Percentiles rank a stretch among this genome's conserved stretches.
phyloP scores from a whole-genome alignment of 495 filamentous ascomycete species.

The Diplogelasinospora grovesii region DNA sequence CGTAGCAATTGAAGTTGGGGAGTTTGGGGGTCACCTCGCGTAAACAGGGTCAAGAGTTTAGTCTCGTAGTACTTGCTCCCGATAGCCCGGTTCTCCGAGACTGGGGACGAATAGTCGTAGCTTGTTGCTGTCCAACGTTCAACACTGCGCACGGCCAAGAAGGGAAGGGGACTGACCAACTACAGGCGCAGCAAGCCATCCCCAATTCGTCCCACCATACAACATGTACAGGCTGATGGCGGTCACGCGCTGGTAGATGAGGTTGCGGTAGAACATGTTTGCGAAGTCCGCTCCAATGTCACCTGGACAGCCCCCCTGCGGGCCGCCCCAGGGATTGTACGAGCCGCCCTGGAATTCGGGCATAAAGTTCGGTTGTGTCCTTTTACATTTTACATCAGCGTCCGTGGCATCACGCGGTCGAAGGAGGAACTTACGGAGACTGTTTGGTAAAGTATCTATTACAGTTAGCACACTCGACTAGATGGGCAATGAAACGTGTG shows the following conservation, averaged over 20 bases:
- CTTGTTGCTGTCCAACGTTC: too few species aligned
- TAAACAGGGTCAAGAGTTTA: slow-evolving; percentile 52
- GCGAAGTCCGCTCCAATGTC: slow-evolving; percentile 45
- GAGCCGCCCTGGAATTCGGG: slow-evolving; percentile 60
- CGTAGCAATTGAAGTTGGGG: too few species aligned
- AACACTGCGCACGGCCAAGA: too few species aligned
- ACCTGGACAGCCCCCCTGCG: slow-evolving; percentile 42
- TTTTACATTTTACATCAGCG: background rate
- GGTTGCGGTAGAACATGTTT: slow-evolving; percentile 55
- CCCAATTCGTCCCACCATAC: slow-evolving; percentile 57
- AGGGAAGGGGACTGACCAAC: too few species aligned
- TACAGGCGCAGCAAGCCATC: slow-evolving; percentile 20
- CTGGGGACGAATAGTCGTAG: slow-evolving; percentile 56
- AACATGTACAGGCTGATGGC: slow-evolving; percentile 44
- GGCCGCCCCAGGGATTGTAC: slow-evolving; percentile 56
- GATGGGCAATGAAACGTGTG: background rate
- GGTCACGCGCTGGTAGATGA: slow-evolving; percentile 40
- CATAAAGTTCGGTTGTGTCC: slow-evolving; percentile 49
- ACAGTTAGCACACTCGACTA: slow-evolving; percentile 20
- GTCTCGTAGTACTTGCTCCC: slow-evolving; percentile 55
- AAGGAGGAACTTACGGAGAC: slow-evolving; percentile 22
- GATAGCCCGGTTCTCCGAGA: slow-evolving; percentile 52
- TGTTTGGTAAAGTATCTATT: slow-evolving; percentile 24
- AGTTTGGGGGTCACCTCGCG: too few species aligned
- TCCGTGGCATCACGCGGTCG: background rate